Conservation (phyloP, 768 basidiomycete species). For the Kwoniella europaea region DNA sequence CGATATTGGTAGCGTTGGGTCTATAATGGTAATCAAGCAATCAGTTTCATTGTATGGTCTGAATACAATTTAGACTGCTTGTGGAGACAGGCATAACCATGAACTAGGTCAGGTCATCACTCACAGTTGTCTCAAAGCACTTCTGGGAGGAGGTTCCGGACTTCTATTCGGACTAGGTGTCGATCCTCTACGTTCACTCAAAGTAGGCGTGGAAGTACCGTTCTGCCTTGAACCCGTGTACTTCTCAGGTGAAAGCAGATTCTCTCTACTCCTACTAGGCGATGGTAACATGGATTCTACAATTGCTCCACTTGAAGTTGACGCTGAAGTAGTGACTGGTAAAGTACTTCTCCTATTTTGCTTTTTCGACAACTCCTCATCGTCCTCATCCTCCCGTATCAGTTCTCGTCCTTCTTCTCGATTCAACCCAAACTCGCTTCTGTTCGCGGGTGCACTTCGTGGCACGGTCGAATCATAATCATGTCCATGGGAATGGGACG, state of each 20-base stretch:
- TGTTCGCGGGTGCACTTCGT: slow-evolving; percentile 37
- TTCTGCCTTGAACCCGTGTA: background rate
- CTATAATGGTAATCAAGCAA: background rate
- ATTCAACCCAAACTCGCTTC: slow-evolving; percentile 32
- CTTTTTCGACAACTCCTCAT: slow-evolving; percentile 16
- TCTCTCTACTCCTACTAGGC: slow-evolving; percentile 9
- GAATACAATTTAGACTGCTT: background rate
- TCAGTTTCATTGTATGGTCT: background rate
- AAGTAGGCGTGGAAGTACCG: slow-evolving; percentile 11
- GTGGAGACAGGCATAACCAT: too few relatives aligned
- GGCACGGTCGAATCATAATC: background rate
- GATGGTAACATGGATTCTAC: slow-evolving; percentile 13
- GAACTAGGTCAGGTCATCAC: too few relatives aligned
- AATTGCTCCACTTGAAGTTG: slow-evolving; percentile 12
- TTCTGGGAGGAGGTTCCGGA: slow-evolving; percentile 46
- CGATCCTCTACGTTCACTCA: slow-evolving; percentile 10
- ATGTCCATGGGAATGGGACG: background rate
- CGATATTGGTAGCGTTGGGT: slow-evolving; percentile 13
- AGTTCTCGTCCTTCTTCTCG: background rate
- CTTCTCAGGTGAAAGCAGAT: slow-evolving; percentile 23
- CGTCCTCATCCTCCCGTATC: slow-evolving; percentile 22
- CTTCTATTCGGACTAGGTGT: slow-evolving; percentile 34
- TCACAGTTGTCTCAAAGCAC: slow-evolving; percentile 39
- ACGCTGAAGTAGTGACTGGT: slow-evolving; percentile 24
- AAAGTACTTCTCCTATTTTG: slow-evolving; percentile 31